These are phyloP conservation scores for Flammula alnicola DNA, from an alignment of 1,284 basidiomycete genomes.

Conservation along the genomic window DNA sequence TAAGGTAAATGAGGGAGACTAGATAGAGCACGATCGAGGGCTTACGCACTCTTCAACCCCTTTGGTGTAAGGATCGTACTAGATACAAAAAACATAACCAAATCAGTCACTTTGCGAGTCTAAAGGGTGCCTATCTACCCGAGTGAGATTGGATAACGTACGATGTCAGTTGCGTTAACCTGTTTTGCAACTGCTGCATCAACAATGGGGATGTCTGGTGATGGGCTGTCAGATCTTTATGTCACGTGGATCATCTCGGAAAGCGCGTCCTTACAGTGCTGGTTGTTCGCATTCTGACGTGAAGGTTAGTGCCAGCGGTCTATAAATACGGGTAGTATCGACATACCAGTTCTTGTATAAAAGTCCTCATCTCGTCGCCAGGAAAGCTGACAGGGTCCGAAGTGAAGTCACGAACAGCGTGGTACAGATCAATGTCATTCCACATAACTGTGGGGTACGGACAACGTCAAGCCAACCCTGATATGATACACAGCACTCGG, in stretches of 20 bases:
- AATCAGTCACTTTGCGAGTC: constrained; percentile 43
- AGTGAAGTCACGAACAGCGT: constrained; percentile 71
- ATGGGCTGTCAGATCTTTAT: constrained; percentile 12
- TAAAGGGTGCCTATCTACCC: not conserved
- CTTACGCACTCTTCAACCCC: constrained; percentile 44
- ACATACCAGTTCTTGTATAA: constrained; percentile 64
- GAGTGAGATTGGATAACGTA: constrained; percentile 37
- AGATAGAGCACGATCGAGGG: constrained; percentile 1
- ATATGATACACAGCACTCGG: too few relatives aligned
- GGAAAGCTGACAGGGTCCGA: constrained; percentile 70
- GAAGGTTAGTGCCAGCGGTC: not conserved
- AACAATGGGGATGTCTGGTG: constrained; percentile 40
- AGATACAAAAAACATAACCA: constrained; percentile 14
- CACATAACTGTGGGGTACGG: constrained; percentile 55
- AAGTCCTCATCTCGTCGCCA: constrained; percentile 57
- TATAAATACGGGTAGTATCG: constrained; percentile 2
- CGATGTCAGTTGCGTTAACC: constrained; percentile 31
- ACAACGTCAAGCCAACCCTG: not conserved
- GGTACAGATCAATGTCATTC: constrained; percentile 80
- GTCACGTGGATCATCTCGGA: constrained; percentile 3
- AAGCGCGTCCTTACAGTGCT: constrained; percentile 37
- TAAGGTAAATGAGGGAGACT: not conserved
- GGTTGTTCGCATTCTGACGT: constrained; percentile 36
- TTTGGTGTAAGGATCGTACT: constrained; percentile 49
- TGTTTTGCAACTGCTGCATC: constrained; percentile 41